phyloP scores from a whole-genome alignment of 345 rosid genomes.

The Erucastrum elatum region DNA sequence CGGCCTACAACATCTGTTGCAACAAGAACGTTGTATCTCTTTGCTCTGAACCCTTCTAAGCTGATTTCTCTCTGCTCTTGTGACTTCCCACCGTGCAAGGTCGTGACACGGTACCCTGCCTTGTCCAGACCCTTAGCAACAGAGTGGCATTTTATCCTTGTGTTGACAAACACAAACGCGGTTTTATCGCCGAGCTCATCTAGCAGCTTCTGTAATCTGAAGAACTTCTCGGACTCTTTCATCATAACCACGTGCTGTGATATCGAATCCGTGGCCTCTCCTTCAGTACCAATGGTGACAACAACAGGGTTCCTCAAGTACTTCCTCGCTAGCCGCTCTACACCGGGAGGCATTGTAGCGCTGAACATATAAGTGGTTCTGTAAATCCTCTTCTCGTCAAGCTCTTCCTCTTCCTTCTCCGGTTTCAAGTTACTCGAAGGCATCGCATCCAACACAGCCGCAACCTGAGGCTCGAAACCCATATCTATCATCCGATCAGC shows the following conservation, averaged over 20 bases:
- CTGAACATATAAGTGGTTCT: constrained; percentile 35
- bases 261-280: constrained; percentile 83
- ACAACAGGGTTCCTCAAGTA: constrained; percentile 95
- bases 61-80: constrained; percentile 95
- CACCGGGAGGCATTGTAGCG: constrained; percentile 95
- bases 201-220: constrained; percentile 66
- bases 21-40: constrained; percentile 84
- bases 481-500: constrained; percentile 97
- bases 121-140: constrained; percentile 86
- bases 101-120: constrained; percentile 81
- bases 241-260: constrained; percentile 82
- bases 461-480: constrained; percentile 93
- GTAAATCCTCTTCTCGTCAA: constrained; percentile 84
- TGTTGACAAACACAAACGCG: constrained; percentile 90
- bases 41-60: constrained; percentile 83
- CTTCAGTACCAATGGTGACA: constrained; percentile 91
- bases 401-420: constrained; percentile 94
- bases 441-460: constrained; percentile 89
- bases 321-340: constrained; percentile 91
- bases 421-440: constrained; percentile 94
- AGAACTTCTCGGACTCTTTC: constrained; percentile 80
- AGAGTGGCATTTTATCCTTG: constrained; percentile 71
- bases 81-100: constrained; percentile 91
- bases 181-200: constrained; percentile 87
- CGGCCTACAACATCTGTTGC: constrained; percentile 96